Evolutionary conservation across 306 rosid genomes (phyloP), one percentile per base, ranked within the genome.

Genomic region (Alnus glutinosa): DNA sequence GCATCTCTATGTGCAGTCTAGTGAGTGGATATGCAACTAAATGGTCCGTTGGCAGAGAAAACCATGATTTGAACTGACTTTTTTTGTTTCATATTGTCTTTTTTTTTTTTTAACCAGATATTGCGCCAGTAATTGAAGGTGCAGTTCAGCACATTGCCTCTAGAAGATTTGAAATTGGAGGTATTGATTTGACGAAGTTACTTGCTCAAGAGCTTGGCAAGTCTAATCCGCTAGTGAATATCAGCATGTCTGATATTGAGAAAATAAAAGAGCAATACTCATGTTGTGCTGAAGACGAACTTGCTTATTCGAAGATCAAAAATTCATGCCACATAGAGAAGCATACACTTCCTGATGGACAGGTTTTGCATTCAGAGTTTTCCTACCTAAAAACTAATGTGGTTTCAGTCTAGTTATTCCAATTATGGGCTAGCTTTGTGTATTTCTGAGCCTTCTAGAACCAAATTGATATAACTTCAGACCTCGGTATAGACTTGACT

Each of bases 91-190:
- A 8, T 73, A 75, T 80, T 73, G 55, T 79, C 62, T 52, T 64
- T 75, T 76, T 84, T 76, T 9, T 49, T 10, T 10, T 70, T 3
- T 87, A 57, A 54, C 78, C 86, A 94, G 98, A 94, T 84, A 94
- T 94, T 87, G 97, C 98, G 23, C 98, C 98, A 19, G 97, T 94
- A 57, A 83, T 94, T 88, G 98, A 92, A 89, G 98, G 98, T 83
- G 98, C 98, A 12, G 98, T 94, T 80, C 97, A 94, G 82, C 98
- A 92, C 89, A 94, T 94, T 86, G 97, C 97, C 57, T 94, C 97
- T 11, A 89, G 92, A 83, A 91, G 98, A 87, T 89, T 94, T 91
- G 98, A 94, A 85, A 83, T 92, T 85, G 98, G 98, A 85, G 98
- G 98, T 28, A 55, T 64, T 58, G 98, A 94, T 86, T 89, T 94